phyloP scores from a whole-genome alignment of 129 eudicot genomes.

The Centella asiatica region DNA sequence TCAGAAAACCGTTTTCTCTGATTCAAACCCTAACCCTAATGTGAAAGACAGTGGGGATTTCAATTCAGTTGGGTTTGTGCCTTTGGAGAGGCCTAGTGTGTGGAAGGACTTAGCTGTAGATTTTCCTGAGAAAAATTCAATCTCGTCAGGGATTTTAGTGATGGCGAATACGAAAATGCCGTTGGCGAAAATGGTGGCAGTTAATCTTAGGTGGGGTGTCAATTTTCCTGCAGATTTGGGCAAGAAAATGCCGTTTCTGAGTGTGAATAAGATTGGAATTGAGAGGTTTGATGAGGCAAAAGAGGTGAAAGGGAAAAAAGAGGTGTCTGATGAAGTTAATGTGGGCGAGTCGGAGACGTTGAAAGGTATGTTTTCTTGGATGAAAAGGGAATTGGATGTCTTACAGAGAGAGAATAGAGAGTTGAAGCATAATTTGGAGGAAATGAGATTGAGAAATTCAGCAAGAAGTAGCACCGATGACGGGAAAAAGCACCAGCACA shows the following conservation, averaged over 20 bases:
- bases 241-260: slow-evolving; percentile 47
- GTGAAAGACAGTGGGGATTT: slow-evolving; percentile 7
- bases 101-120: slow-evolving; percentile 50
- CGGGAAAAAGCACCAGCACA: slow-evolving; percentile 24
- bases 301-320: slow-evolving; percentile 21
- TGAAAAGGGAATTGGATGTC: slow-evolving; percentile 56
- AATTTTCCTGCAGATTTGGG: slow-evolving; percentile 38
- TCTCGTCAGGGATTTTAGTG: slow-evolving; percentile 48
- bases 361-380: slow-evolving; percentile 73
- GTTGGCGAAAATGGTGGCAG: slow-evolving; percentile 36
- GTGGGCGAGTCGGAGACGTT: slow-evolving; percentile 45
- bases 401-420: slow-evolving; percentile 57
- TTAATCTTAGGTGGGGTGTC: slow-evolving; percentile 76
- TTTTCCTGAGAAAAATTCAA: slow-evolving; percentile 22
- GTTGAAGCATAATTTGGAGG: slow-evolving; percentile 50
- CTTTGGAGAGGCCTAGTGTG: slow-evolving; percentile 33
- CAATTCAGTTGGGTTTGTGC: slow-evolving; percentile 43
- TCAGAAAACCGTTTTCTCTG: slow-evolving; percentile 41
- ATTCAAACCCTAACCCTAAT: slow-evolving; percentile 12
- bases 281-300: slow-evolving; percentile 54
- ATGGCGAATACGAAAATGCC: slow-evolving; percentile 62
- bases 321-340: slow-evolving; percentile 18
- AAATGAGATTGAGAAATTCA: slow-evolving; percentile 27
- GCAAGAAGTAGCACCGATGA: slow-evolving; percentile 20
- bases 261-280: slow-evolving; percentile 60